A percentile compares a stretch with the other conserved stretches of the same genome.
These are phyloP conservation scores for Beauveria sp. DNA, from an alignment of 2,329 filamentous ascomycete genomes.

Conservation along the genomic window DNA sequence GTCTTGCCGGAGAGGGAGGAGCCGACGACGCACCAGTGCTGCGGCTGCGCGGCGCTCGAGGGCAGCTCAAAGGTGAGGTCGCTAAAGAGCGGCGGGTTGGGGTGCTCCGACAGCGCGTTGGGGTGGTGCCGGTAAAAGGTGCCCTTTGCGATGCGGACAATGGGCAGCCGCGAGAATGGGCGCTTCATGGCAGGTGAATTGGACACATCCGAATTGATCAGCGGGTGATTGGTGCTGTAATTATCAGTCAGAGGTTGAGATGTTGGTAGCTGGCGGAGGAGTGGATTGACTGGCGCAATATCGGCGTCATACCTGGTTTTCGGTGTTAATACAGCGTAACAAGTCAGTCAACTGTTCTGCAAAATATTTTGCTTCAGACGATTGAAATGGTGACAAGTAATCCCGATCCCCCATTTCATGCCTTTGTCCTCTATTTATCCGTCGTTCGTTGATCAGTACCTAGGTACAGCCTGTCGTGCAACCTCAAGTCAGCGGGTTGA, in stretches of 20 bases:
- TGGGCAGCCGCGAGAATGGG: constrained; percentile 37
- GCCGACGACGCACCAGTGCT: constrained; percentile 80
- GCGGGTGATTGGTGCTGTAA: background rate
- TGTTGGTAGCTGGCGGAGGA: background rate
- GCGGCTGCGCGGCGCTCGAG: constrained; percentile 38
- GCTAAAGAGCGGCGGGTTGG: constrained; percentile 68
- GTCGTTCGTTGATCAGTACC: too few species aligned
- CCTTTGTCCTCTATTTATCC: too few species aligned
- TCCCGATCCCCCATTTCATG: too few species aligned
- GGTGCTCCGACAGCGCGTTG: constrained; percentile 35
- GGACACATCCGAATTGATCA: constrained; percentile 17
- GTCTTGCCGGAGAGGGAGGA: constrained; percentile 74
- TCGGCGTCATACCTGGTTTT: background rate
- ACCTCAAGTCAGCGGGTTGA: too few species aligned
- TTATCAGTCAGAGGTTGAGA: background rate
- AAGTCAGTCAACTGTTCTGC: too few species aligned
- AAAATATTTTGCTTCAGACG: too few species aligned
- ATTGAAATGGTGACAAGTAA: too few species aligned
- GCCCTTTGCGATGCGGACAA: constrained; percentile 67
- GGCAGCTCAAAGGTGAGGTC: constrained; percentile 64
- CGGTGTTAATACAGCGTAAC: background rate
- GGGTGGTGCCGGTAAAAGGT: constrained; percentile 79
- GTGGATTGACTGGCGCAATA: background rate
- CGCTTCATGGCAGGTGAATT: constrained; percentile 29
- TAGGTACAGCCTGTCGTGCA: too few species aligned